Percentiles rank a stretch among this genome's conserved stretches.
phyloP scores from a whole-genome alignment of 2,329 filamentous ascomycete species.

The Penicillium frequentans region DNA sequence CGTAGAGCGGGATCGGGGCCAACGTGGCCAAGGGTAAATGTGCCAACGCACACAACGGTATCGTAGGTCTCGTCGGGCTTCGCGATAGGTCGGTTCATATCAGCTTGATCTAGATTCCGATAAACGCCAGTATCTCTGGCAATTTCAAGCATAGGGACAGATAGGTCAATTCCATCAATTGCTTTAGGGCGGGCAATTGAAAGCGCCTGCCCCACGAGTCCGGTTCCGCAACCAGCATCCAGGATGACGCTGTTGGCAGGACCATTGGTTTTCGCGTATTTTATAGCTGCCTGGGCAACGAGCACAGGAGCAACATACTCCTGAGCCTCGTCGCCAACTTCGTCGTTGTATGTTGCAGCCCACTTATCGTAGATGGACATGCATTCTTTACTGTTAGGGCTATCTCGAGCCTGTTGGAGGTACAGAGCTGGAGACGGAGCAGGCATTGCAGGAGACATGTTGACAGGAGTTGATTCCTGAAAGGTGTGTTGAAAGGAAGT shows the following conservation, averaged over 20 bases:
- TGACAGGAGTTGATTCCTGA: neutral
- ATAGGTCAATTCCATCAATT: conserved; percentile 57
- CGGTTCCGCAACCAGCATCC: conserved; percentile 59
- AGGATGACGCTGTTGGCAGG: conserved; percentile 39
- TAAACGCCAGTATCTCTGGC: conserved; percentile 53
- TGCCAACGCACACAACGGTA: conserved; percentile 55
- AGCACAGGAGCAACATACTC: conserved; percentile 45
- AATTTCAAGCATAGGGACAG: conserved; percentile 55
- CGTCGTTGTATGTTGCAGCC: conserved; percentile 47
- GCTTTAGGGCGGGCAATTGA: conserved; percentile 43
- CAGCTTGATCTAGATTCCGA: conserved; percentile 44
- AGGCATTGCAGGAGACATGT: conserved; percentile 5
- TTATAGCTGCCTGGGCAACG: conserved; percentile 36
- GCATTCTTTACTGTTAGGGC: conserved; percentile 36
- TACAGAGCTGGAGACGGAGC: conserved; percentile 15
- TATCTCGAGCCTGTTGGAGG: conserved; percentile 41
- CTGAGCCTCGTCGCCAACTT: conserved; percentile 38
- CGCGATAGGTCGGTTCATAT: conserved; percentile 49
- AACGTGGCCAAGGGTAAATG: conserved; percentile 57
- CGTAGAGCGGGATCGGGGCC: conserved; percentile 50
- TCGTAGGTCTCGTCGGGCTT: conserved; percentile 48
- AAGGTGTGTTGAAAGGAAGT: neutral
- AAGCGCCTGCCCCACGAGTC: conserved; percentile 53
- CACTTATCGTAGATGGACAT: conserved; percentile 48
- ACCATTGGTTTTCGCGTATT: conserved; percentile 13